phyloP scores from a whole-genome alignment of 108 stramenopile genomes.

The Asterionellopsis glacialis region DNA sequence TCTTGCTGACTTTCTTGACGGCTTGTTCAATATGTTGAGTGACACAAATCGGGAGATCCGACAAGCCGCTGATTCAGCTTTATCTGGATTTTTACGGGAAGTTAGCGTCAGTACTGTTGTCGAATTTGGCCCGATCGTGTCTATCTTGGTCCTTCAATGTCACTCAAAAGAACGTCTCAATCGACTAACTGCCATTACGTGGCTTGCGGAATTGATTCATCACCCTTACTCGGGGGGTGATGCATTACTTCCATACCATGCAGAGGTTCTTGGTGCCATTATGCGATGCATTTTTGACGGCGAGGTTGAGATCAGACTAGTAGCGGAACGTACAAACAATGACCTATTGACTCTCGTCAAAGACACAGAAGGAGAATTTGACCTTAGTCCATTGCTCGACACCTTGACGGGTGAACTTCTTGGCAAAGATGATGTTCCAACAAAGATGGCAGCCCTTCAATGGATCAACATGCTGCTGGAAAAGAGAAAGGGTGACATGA shows the following conservation, averaged over 20 bases:
- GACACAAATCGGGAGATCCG: constrained; percentile 95
- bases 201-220: constrained; percentile 93
- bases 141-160: constrained; percentile 92
- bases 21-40: constrained; percentile 96
- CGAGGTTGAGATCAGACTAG: constrained; percentile 87
- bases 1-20: constrained; percentile 94
- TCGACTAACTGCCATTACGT: constrained; percentile 91
- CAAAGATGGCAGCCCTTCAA: constrained; percentile 86
- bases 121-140: constrained; percentile 94
- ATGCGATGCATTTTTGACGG: constrained; percentile 88
- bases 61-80: constrained; percentile 84
- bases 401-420: constrained; percentile 83
- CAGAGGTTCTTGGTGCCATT: constrained; percentile 89
- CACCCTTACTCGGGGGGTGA: constrained; percentile 90
- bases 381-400: constrained; percentile 80
- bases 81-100: constrained; percentile 86
- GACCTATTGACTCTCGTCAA: constrained; percentile 83
- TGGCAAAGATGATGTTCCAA: constrained; percentile 87
- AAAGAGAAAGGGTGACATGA: constrained; percentile 90
- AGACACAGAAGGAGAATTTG: constrained; percentile 67
- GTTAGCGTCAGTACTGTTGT: constrained; percentile 82
- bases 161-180: constrained; percentile 89
- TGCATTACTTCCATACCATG: constrained; percentile 82
- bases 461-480: constrained; percentile 99
- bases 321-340: constrained; percentile 86